Conservation (phyloP, 225 moss, liverwort and hornwort genomes). For the Climacium dendroides region DNA sequence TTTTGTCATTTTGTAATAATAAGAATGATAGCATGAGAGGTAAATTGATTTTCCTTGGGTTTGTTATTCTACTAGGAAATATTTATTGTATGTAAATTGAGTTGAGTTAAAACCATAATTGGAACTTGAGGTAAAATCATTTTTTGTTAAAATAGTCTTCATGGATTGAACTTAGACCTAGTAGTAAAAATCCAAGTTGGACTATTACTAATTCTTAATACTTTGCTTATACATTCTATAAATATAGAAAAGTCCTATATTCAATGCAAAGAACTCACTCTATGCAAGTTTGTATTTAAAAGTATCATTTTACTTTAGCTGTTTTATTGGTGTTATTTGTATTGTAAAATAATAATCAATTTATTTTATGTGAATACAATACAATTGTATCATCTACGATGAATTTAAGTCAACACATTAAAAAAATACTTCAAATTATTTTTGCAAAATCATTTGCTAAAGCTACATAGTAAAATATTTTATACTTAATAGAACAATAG, state of each 20-base stretch:
- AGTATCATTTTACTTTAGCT: too few species aligned
- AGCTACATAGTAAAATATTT: too few species aligned
- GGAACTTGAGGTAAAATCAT: rapidly evolving
- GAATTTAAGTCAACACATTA: too few species aligned
- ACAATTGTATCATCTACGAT: rapidly evolving
- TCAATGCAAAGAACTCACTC: neutral
- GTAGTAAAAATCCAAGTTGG: too few species aligned
- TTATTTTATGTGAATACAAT: neutral
- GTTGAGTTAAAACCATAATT: rapidly evolving
- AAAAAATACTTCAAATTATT: neutral
- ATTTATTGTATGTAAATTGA: rapidly evolving
- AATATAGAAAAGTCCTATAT: too few species aligned
- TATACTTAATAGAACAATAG: too few species aligned
- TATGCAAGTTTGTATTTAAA: neutral
- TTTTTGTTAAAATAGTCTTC: neutral
- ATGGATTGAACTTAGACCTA: neutral
- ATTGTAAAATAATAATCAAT: neutral
- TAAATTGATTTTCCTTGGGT: rapidly evolving
- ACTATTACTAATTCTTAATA: neutral
- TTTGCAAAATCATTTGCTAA: neutral
- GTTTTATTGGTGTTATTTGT: rapidly evolving
- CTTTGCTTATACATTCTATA: too few species aligned
- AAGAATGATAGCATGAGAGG: neutral
- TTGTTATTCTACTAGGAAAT: neutral
- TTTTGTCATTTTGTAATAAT: too few species aligned